These are phyloP conservation scores for Metschnikowia arizonensis DNA, from an alignment of 805 yeast genomes.

Conservation along the genomic window DNA sequence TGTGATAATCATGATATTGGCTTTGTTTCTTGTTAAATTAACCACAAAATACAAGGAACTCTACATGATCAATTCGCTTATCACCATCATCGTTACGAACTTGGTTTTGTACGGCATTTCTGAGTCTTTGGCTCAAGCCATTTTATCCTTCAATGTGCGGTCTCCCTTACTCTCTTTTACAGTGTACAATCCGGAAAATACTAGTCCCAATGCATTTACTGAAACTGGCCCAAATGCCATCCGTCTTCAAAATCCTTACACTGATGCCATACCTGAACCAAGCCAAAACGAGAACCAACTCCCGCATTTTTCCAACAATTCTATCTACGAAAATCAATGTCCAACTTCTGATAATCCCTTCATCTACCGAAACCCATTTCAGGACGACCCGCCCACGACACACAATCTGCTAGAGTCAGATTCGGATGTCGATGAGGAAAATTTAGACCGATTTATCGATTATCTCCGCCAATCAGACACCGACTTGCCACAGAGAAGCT, in stretches of 20 bases:
- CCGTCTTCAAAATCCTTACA: neutral
- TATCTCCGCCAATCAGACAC: constrained; percentile 29
- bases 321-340: neutral
- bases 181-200: neutral
- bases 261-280: neutral
- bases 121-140: constrained; percentile 81
- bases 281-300: neutral
- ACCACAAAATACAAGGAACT: constrained; percentile 56
- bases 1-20: constrained; percentile 46
- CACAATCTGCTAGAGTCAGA: constrained; percentile 2
- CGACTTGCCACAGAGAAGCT: constrained; percentile 6
- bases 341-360: neutral
- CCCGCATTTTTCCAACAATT: neutral
- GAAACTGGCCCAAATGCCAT: neutral
- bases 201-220: neutral
- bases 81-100: constrained; percentile 81
- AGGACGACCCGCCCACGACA: neutral
- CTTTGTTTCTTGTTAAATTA: constrained; percentile 46
- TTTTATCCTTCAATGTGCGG: constrained; percentile 30
- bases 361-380: neutral
- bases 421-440: constrained; percentile 25
- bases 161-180: constrained; percentile 7
- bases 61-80: constrained; percentile 60
- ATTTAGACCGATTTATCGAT: constrained; percentile 32
- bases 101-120: constrained; percentile 83